Conservation (phyloP, 495 filamentous ascomycete genomes). For the Recurvomyces mirabilis region DNA sequence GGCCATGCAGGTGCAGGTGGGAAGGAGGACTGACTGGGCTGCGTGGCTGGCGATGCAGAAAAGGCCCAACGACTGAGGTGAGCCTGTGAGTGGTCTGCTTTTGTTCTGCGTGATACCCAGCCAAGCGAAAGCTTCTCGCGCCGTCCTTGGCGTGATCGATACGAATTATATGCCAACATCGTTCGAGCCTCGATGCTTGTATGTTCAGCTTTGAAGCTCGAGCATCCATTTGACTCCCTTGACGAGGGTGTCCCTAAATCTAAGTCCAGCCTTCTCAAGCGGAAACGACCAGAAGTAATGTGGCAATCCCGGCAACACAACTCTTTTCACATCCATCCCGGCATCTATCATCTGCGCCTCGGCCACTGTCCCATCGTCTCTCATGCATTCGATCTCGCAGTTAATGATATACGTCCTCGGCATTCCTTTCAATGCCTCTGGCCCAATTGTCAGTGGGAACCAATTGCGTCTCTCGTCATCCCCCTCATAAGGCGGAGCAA, state of each 20-base stretch:
- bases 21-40: slow-evolving; percentile 10
- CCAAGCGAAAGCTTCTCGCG: no score
- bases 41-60: slow-evolving; percentile 11
- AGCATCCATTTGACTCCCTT: slow-evolving; percentile 4
- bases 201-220: no score
- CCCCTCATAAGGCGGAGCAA: slow-evolving; percentile 5
- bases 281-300: slow-evolving; percentile 11
- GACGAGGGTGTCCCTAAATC: neutral
- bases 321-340: neutral
- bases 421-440: slow-evolving; percentile 2
- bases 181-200: no score
- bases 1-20: no score
- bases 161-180: no score
- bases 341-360: slow-evolving; percentile 8
- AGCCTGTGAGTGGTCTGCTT: no score
- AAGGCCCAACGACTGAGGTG: no score
- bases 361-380: slow-evolving; percentile 11
- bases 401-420: slow-evolving; percentile 6
- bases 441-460: slow-evolving; percentile 1
- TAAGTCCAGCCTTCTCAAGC: slow-evolving; percentile 1
- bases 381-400: slow-evolving; percentile 2
- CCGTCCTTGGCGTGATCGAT: no score
- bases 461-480: neutral
- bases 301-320: slow-evolving; percentile 4
- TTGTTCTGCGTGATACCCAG: no score